phyloP scores from a whole-genome alignment of 306 rosid species.

The Fragaria nilgerrensis region DNA sequence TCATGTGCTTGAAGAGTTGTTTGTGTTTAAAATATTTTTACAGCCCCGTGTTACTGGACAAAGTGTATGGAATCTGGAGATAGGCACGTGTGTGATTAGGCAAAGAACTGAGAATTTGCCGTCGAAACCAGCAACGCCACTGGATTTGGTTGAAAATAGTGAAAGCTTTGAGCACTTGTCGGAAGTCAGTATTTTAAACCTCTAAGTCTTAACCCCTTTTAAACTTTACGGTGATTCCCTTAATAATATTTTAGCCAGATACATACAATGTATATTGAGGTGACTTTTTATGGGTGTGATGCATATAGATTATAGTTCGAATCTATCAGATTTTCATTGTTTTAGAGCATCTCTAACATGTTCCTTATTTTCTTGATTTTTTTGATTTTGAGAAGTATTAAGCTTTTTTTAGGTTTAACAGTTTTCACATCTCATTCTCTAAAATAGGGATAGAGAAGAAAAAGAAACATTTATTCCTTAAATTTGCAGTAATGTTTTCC shows the following conservation, averaged over 20 bases:
- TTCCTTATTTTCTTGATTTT: too few relatives aligned
- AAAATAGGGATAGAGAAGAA: too few relatives aligned
- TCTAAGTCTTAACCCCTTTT: background rate
- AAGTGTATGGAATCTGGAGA: conserved; percentile 9
- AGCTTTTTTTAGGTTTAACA: too few relatives aligned
- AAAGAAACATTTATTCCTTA: too few relatives aligned
- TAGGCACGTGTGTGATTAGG: conserved; percentile 17
- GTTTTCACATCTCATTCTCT: too few relatives aligned
- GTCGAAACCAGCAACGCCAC: conserved; percentile 21
- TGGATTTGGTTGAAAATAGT: conserved; percentile 13
- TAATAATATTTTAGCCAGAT: background rate
- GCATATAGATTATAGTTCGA: too few relatives aligned
- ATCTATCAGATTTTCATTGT: background rate
- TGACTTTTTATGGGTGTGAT: background rate
- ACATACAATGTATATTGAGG: background rate
- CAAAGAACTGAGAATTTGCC: background rate
- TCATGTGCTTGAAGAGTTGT: background rate
- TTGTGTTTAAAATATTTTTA: background rate
- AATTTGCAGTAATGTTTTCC: too few relatives aligned
- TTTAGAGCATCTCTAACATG: too few relatives aligned
- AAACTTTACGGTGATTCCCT: background rate
- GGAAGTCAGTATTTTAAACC: background rate
- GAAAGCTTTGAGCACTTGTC: background rate
- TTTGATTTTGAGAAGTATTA: too few relatives aligned
- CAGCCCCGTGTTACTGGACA: conserved; percentile 5